Percentiles rank a stretch among this genome's conserved stretches.
phyloP scores from a whole-genome alignment of 2,329 filamentous ascomycete species.

The Emergomyces orientalis region DNA sequence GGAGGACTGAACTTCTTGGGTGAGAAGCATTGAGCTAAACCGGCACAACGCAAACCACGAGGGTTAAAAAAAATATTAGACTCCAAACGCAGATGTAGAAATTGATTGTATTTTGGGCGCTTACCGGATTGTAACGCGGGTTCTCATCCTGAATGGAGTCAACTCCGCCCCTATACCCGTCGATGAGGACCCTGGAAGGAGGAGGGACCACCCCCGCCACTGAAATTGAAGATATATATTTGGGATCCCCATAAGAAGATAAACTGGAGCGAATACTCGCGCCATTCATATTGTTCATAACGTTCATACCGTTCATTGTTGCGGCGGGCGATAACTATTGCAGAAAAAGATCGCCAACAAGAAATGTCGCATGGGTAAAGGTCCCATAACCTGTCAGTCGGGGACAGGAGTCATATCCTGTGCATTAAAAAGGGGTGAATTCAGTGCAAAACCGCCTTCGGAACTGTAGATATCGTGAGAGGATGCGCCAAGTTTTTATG shows the following conservation, averaged over 20 bases:
- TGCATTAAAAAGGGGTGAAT: not conserved
- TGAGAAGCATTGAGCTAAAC: conserved; percentile 44
- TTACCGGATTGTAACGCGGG: conserved; percentile 50
- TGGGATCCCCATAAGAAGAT: conserved; percentile 35
- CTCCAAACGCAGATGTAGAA: not conserved
- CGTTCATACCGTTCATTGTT: not conserved
- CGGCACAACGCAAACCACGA: not conserved
- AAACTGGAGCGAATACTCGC: conserved; percentile 30
- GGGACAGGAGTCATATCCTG: not conserved
- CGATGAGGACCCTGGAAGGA: conserved; percentile 43
- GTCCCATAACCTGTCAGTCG: not conserved
- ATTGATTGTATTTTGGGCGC: conserved; percentile 18
- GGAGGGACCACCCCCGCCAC: conserved; percentile 25
- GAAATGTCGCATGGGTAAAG: not conserved
- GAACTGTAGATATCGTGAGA: not conserved
- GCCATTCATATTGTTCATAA: conserved; percentile 16
- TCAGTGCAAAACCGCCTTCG: not conserved
- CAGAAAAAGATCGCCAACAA: not conserved
- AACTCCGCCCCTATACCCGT: conserved; percentile 52
- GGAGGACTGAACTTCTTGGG: conserved; percentile 26
- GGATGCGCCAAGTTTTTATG: not conserved
- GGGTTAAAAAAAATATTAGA: conserved; percentile 3
- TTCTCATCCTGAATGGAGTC: conserved; percentile 47
- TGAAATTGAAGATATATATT: conserved; percentile 29
- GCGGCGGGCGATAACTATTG: not conserved